Evolutionary conservation across 1,139 yeast genomes (phyloP).

Genomic region (Kluyveromyces sp.): DNA sequence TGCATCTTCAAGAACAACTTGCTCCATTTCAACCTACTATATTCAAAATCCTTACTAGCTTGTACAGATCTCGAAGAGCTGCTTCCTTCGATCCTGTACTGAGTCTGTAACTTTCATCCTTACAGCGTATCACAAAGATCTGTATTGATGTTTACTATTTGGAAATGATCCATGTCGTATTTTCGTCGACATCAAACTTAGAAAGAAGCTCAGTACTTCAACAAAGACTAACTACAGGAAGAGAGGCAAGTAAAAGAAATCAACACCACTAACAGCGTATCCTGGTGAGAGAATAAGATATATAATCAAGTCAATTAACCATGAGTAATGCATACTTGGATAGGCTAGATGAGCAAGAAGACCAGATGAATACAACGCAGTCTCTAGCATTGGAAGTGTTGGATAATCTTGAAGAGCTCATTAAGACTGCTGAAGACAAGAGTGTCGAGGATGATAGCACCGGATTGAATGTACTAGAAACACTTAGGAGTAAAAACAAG

Average conservation of each 20-base stretch:
- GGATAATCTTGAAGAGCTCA: conserved; percentile 11
- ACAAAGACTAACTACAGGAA: background rate
- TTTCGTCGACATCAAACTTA: background rate
- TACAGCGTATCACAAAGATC: background rate
- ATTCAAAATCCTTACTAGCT: no score
- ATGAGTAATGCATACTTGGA: conserved; percentile 18
- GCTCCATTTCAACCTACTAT: background rate
- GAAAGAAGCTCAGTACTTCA: background rate
- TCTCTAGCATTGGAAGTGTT: conserved; percentile 13
- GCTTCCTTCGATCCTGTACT: no score
- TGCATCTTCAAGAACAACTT: conserved; percentile 1
- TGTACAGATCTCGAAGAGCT: no score
- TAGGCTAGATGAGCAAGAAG: conserved; percentile 24
- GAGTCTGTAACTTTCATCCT: background rate
- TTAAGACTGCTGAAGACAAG: conserved; percentile 4
- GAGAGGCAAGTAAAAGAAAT: background rate
- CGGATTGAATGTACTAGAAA: conserved; percentile 6
- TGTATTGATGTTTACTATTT: background rate
- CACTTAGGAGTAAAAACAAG: conserved; percentile 1
- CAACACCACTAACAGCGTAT: no score
- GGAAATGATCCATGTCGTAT: background rate
- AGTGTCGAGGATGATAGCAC: conserved; percentile 13
- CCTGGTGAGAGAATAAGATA: no score
- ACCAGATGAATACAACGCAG: conserved; percentile 16
- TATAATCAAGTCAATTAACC: background rate